Base-by-base conservation (phyloP, 305 asterid species). In the Fraxinus paxiana region DNA sequence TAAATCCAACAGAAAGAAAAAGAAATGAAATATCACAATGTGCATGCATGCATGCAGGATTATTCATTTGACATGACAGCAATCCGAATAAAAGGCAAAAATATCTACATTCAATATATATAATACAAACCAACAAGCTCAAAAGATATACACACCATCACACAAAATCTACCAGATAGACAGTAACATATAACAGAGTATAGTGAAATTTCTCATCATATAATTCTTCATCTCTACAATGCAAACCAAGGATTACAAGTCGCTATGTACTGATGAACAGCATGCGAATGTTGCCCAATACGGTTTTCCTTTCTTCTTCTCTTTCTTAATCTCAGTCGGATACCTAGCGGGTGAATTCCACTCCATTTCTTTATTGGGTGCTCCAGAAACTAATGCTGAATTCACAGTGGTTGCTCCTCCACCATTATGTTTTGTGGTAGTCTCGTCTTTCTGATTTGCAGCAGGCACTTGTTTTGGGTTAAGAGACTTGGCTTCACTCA, bases 331-430 rank as follows among this genome's bases (percentile, higher is more conserved):
- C 91, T 87, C 91, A 67, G 85, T 85, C 1, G 95, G 98, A 84
- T 93, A 91, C 86, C 92, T 91, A 10, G 98, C 97, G 0, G 98
- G 98, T 20, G 97, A 95, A 81, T 93, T 88, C 98, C 97, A 93
- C 88, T 90, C 95, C 35, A 76, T 83, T 48, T 91, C 93, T 82
- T 87, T 91, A 79, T 84, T 81, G 56, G 83, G 87, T 70, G 84
- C 80, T 73, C 86, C 89, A 2, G 87, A 76, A 37, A 81, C 84
- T 41, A 80, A 59, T 79, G 87, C 84, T 1, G 90, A 77, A 77
- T 82, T 86, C 77, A 84, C 87, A 54, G 88, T 85, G 5, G 90
- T 82, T 61, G 54, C 87, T 61, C 67, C 81, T 38, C 80, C 80
- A 78, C 86, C 88, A 73, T 81, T 84, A 61, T 84, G 87, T 76